A percentile compares a stretch with the other conserved stretches of the same genome.
Conservation (phyloP, 805 yeast genomes). For the Saccharomycodes ludwigii region DNA sequence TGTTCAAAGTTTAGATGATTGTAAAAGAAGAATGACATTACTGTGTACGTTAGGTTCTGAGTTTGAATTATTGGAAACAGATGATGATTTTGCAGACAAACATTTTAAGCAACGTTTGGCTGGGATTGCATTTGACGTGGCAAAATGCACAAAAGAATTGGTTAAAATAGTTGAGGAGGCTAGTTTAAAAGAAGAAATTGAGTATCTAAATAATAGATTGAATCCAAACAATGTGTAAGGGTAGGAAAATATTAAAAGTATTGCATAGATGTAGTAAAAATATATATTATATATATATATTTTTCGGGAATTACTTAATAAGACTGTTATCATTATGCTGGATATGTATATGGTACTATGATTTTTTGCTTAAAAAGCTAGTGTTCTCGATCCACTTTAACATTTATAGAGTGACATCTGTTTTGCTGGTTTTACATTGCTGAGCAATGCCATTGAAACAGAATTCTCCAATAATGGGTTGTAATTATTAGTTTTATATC, state of each 20-base stretch:
- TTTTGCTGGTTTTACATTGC: too few relatives aligned
- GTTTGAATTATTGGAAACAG: slow-evolving; percentile 26
- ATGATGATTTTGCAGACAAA: slow-evolving; percentile 67
- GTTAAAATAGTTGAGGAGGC: slow-evolving; percentile 96
- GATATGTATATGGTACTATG: too few relatives aligned
- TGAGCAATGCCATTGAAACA: too few relatives aligned
- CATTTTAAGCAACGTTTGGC: slow-evolving; percentile 89
- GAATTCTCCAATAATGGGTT: too few relatives aligned
- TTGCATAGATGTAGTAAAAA: too few relatives aligned
- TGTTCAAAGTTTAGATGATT: slow-evolving; percentile 73
- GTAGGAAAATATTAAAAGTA: background rate
- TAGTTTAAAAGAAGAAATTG: slow-evolving; percentile 75
- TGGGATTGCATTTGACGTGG: slow-evolving; percentile 91
- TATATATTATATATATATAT: too few relatives aligned
- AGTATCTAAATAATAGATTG: slow-evolving; percentile 59
- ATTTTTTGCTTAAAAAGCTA: too few relatives aligned
- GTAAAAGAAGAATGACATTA: slow-evolving; percentile 69
- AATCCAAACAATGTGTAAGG: slow-evolving; percentile 7
- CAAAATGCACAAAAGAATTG: slow-evolving; percentile 89
- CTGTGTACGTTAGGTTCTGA: slow-evolving; percentile 43
- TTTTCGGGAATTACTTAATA: too few relatives aligned
- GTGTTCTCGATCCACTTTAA: too few relatives aligned
- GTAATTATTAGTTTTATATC: too few relatives aligned
- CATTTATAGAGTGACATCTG: too few relatives aligned
- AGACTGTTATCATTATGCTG: too few relatives aligned